phyloP scores from a whole-genome alignment of 2,329 filamentous ascomycete species.

The Arachnomyces sp. region DNA sequence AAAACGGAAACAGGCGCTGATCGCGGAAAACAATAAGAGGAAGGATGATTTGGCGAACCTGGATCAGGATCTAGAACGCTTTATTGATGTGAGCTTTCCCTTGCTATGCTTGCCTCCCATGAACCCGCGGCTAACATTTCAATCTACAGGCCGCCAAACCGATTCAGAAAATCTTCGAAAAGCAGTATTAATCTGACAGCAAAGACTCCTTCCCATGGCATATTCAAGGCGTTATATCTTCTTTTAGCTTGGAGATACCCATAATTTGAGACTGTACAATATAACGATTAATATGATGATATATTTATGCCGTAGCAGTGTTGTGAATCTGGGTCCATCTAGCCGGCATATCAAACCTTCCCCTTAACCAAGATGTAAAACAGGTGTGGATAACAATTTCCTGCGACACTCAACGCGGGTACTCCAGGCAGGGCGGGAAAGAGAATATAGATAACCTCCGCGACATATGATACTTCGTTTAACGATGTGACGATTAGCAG shows the following conservation, averaged over 20 bases:
- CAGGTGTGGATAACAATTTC: too few relatives aligned
- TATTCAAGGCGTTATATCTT: not conserved
- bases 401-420: too few relatives aligned
- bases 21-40: conserved; percentile 76
- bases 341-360: too few relatives aligned
- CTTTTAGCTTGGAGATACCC: not conserved
- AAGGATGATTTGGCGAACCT: conserved; percentile 88
- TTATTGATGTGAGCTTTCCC: conserved; percentile 63
- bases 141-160: conserved; percentile 66
- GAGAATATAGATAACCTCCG: too few relatives aligned
- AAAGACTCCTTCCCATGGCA: not conserved
- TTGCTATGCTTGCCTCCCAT: not conserved
- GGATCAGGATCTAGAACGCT: conserved; percentile 86
- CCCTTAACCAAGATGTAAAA: too few relatives aligned
- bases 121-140: conserved; percentile 12
- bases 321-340: too few relatives aligned
- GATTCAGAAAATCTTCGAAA: conserved; percentile 78
- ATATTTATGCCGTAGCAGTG: too few relatives aligned
- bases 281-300: too few relatives aligned
- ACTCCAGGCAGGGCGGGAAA: too few relatives aligned
- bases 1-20: conserved; percentile 61
- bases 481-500: too few relatives aligned
- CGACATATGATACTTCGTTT: too few relatives aligned
- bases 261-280: not conserved
- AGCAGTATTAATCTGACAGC: conserved; percentile 42